Base-by-base conservation (phyloP, 352 stramenopile genomes). In the Phytophthora foliorum region DNA sequence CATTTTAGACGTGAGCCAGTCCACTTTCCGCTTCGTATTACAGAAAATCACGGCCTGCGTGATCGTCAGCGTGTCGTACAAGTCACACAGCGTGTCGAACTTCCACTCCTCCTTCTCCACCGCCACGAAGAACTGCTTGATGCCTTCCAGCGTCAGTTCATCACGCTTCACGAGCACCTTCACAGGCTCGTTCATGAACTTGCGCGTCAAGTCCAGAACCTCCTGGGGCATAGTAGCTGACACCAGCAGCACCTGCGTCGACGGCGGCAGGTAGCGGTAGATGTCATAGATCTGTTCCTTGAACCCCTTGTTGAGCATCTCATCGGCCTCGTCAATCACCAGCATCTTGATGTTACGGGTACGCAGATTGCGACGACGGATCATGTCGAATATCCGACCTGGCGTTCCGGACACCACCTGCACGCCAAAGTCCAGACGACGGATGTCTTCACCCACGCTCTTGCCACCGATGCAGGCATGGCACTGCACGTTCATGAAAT, bases 251-350 rank as follows among this genome's bases (percentile, higher is more conserved):
- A 99, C 96, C 69, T 99, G 95, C 10, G 90, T 98, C 2, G 86
- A 92, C 14, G 92, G 86, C n/a, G 94, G 95, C 45, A 98, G 66
- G 61, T 94, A 95, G 39, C 91, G 81, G 80, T 99, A 99, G 68
- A 99, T 99, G 77, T 99, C 96, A 72, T 99, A 99, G 74, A 99
- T 99, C 84, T 99, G 96, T 66, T 98, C 96, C 73, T 99, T 99
- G 79, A 99, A 99, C 11, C 97, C 97, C 65, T 97, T 93, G 79
- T 96, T 98, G 17, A 99, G 82, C 96, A 99, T 99, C 82, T 99
- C 96, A 78, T 99, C 97, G 38, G 97, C 97, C 75, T 99, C 97
- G 67, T 99, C 97, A 68, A 99, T 96, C 64, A 99, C 95, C 36
- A 99, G 82, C 64, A 98, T 95, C 76, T 99, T 98, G 45, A 99